A percentile compares a stretch with the other conserved stretches of the same genome.
These are phyloP conservation scores for Xylaria polymorpha DNA, from an alignment of 2,329 filamentous ascomycete species.

Conservation along the genomic window DNA sequence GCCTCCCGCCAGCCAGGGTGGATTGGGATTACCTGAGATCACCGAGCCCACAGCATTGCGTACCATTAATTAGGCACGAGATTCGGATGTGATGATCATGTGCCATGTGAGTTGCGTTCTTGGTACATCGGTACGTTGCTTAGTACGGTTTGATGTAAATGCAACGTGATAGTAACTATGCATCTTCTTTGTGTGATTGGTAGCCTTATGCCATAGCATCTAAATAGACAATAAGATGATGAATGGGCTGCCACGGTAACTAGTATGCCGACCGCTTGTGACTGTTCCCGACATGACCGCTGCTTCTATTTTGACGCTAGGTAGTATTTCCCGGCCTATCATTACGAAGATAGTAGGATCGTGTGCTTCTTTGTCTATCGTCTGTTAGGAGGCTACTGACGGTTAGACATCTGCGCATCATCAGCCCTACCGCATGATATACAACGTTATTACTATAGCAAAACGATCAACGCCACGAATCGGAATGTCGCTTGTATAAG, in stretches of 20 bases:
- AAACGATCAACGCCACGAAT: neutral
- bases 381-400: neutral
- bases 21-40: neutral
- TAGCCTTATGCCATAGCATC: conserved; percentile 15
- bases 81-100: neutral
- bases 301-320: neutral
- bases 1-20: neutral
- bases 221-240: neutral
- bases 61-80: conserved; percentile 11
- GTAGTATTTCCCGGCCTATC: neutral
- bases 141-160: conserved; percentile 8
- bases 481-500: conserved; percentile 16
- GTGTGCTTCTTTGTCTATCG: neutral
- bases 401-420: conserved; percentile 15
- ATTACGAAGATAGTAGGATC: neutral
- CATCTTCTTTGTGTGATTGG: conserved; percentile 12
- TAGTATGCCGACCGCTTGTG: neutral
- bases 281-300: neutral
- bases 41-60: neutral
- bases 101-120: neutral
- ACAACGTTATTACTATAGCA: neutral
- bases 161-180: conserved; percentile 5
- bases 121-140: neutral
- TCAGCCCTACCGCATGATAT: conserved; percentile 25
- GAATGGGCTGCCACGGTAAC: neutral